Percentiles rank a stretch among this genome's conserved stretches.
phyloP scores from a whole-genome alignment of 495 filamentous ascomycete genomes.

The Neurospora sp. region DNA sequence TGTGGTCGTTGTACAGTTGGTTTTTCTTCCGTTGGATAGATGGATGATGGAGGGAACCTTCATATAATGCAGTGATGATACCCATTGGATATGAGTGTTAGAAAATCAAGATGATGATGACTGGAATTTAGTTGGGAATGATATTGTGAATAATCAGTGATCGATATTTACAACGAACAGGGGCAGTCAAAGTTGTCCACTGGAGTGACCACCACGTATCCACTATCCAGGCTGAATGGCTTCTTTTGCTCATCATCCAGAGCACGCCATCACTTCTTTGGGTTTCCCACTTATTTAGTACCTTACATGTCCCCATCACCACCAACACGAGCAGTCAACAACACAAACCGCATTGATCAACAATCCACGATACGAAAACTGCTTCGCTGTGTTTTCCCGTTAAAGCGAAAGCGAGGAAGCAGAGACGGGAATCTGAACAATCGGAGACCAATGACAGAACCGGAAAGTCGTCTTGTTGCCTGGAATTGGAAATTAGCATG shows the following conservation, averaged over 20 bases:
- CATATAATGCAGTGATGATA: neutral
- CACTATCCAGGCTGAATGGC: no score
- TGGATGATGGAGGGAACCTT: neutral
- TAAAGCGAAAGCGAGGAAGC: neutral
- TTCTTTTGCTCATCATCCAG: no score
- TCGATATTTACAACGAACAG: no score
- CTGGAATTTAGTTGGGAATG: neutral
- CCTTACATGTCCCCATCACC: no score
- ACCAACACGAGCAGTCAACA: no score
- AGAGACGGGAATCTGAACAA: neutral
- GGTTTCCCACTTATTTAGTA: no score
- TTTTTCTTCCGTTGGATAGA: neutral
- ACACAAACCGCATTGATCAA: no score
- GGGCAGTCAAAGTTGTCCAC: no score
- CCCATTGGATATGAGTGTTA: neutral
- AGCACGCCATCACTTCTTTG: no score
- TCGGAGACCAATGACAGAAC: neutral
- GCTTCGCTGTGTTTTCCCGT: neutral
- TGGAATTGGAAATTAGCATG: neutral
- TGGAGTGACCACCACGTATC: no score
- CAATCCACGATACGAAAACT: neutral
- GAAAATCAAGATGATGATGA: neutral
- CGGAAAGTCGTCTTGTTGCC: neutral
- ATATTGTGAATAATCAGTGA: neutral
- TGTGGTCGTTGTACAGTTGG: neutral